Percentiles rank a stretch among this genome's conserved stretches.
Evolutionary conservation across 2,329 filamentous ascomycete genomes (phyloP).

Genomic region (Cladophialophora carrionii): DNA sequence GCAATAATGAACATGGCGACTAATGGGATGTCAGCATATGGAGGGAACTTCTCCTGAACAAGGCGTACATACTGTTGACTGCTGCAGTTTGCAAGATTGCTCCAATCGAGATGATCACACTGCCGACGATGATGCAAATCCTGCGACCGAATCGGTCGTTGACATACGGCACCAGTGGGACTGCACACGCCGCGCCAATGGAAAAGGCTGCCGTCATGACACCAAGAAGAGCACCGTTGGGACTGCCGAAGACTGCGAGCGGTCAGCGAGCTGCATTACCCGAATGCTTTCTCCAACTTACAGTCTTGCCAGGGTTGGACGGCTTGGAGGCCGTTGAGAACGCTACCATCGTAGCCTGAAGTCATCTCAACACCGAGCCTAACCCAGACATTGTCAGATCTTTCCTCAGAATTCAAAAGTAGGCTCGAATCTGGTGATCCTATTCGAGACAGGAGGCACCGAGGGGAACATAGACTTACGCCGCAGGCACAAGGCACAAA

Average conservation of each 20-base stretch:
- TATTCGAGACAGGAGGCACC: too few species aligned
- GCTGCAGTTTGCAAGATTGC: constrained; percentile 45
- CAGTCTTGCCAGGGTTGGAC: constrained; percentile 33
- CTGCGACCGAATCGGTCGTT: constrained; percentile 54
- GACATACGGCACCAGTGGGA: constrained; percentile 53
- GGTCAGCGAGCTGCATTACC: constrained; percentile 49
- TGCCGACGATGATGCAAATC: constrained; percentile 53
- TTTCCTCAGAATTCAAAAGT: not conserved
- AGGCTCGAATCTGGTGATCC: not conserved
- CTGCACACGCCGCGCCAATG: constrained; percentile 53
- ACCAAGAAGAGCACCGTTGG: constrained; percentile 23
- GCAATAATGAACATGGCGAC: constrained; percentile 29
- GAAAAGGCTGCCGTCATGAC: constrained; percentile 38
- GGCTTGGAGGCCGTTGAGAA: constrained; percentile 32
- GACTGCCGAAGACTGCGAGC: constrained; percentile 54
- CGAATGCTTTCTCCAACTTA: constrained; percentile 49
- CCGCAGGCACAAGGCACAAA: constrained; percentile 61
- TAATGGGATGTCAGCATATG: constrained; percentile 9
- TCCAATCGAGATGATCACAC: constrained; percentile 53
- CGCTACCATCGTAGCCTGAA: constrained; percentile 40
- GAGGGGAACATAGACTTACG: constrained; percentile 39
- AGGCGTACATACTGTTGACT: constrained; percentile 23
- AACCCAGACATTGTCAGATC: not conserved
- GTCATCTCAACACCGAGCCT: constrained; percentile 65
- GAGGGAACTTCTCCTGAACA: not conserved